Evolutionary conservation across 2,329 filamentous ascomycete species (phyloP).

Genomic region (Penicillium thymicola): DNA sequence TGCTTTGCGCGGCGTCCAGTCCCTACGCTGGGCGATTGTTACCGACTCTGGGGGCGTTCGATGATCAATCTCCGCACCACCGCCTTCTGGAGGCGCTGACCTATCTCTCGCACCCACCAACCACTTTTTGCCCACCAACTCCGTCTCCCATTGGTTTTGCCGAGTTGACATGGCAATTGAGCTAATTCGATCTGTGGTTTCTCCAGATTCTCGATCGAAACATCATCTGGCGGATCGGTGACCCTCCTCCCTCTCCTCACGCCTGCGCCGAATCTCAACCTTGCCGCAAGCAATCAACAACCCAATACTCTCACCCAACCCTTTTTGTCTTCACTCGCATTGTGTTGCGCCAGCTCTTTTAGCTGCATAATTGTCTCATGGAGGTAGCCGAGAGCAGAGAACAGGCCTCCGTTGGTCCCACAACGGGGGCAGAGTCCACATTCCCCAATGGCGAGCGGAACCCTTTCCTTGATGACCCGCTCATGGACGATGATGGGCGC

Average conservation of each 20-base stretch:
- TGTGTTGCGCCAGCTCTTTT: background rate
- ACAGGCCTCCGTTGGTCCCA: conserved; percentile 33
- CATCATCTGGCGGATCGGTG: conserved; percentile 14
- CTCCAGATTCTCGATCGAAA: conserved; percentile 19
- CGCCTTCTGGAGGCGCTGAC: conserved; percentile 33
- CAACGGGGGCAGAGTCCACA: conserved; percentile 33
- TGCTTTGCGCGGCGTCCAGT: conserved; percentile 22
- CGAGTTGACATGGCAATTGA: conserved; percentile 21
- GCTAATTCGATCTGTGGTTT: conserved; percentile 25
- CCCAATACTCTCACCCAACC: conserved; percentile 1
- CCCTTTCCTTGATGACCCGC: conserved; percentile 40
- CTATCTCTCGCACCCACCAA: conserved; percentile 22
- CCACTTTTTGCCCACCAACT: conserved; percentile 17
- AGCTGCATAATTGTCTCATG: conserved; percentile 28
- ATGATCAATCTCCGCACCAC: conserved; percentile 41
- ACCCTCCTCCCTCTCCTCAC: conserved; percentile 19
- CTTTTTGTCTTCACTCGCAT: background rate
- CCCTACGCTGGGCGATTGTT: conserved; percentile 22
- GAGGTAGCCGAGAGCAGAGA: conserved; percentile 41
- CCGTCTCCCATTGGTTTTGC: conserved; percentile 3
- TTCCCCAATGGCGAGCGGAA: conserved; percentile 38
- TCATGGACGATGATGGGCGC: conserved; percentile 61
- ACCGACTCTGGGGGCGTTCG: conserved; percentile 29
- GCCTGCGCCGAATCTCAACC: conserved; percentile 16
- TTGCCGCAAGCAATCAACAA: conserved; percentile 17